Conservation (phyloP, 1,284 basidiomycete genomes). For the Cryptococcus deneoformans region DNA sequence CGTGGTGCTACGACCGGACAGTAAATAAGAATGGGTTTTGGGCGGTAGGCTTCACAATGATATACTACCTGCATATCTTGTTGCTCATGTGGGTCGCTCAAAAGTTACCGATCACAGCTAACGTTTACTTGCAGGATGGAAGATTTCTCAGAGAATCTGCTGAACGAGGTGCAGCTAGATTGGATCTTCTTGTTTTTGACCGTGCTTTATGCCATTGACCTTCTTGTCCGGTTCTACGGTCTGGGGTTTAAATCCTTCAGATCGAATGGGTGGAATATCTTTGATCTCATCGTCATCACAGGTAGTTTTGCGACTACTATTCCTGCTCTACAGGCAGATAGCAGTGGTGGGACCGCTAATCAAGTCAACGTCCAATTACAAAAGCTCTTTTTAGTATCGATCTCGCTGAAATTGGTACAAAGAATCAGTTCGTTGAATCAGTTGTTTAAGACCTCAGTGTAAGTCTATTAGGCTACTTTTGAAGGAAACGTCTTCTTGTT, state of each 20-base stretch:
- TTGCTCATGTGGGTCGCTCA: slow-evolving; percentile 68
- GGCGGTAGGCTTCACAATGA: slow-evolving; percentile 74
- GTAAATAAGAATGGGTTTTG: slow-evolving; percentile 93
- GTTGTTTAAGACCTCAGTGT: slow-evolving; percentile 95
- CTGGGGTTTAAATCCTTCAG: slow-evolving; percentile 81
- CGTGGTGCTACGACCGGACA: slow-evolving; percentile 92
- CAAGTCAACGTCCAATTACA: slow-evolving; percentile 64
- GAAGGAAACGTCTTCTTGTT: neutral
- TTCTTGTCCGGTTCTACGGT: slow-evolving; percentile 73
- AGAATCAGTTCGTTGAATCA: slow-evolving; percentile 86
- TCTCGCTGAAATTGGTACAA: slow-evolving; percentile 93
- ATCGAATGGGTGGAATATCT: slow-evolving; percentile 88
- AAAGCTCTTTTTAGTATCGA: slow-evolving; percentile 90
- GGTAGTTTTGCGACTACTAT: slow-evolving; percentile 86
- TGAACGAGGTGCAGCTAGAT: slow-evolving; percentile 67
- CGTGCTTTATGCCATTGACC: slow-evolving; percentile 73
- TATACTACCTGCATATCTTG: slow-evolving; percentile 83
- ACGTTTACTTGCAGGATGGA: slow-evolving; percentile 63
- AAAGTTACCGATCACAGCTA: slow-evolving; percentile 3
- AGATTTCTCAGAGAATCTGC: slow-evolving; percentile 60
- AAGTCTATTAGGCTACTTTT: slow-evolving; percentile 45
- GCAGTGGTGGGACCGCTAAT: slow-evolving; percentile 18
- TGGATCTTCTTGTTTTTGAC: slow-evolving; percentile 74
- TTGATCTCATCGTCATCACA: slow-evolving; percentile 77
- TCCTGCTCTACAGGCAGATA: slow-evolving; percentile 58